Conservation (phyloP, 2,329 filamentous ascomycete species). For the Thielaviopsis euricoi region DNA sequence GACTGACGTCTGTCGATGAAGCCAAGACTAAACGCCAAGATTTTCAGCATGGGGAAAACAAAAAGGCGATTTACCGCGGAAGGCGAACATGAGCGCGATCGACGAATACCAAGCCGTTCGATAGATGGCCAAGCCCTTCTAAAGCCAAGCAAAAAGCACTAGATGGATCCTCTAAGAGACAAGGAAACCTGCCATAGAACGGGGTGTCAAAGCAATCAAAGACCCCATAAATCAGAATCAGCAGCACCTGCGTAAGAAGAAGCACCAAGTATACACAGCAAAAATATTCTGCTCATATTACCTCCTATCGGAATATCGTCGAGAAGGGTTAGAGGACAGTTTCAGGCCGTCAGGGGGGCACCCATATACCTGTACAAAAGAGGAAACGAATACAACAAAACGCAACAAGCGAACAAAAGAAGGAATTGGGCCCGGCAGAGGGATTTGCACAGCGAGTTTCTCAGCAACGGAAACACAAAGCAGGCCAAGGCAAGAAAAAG, state of each 20-base stretch:
- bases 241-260: no score
- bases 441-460: not conserved
- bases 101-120: not conserved
- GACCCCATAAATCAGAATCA: no score
- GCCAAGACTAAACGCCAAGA: not conserved
- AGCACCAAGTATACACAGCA: no score
- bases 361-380: not conserved
- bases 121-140: not conserved
- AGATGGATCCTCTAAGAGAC: not conserved
- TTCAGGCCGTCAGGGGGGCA: not conserved
- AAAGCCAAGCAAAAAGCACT: not conserved
- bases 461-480: not conserved
- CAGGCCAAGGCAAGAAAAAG: not conserved
- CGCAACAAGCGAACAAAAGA: not conserved
- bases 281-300: not conserved
- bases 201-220: no score
- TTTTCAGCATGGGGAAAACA: not conserved
- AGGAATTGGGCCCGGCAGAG: not conserved
- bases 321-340: not conserved
- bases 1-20: not conserved
- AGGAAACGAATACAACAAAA: not conserved
- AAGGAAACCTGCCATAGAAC: no score
- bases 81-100: not conserved
- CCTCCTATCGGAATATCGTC: not conserved
- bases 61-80: not conserved